A percentile compares a stretch with the other conserved stretches of the same genome.
phyloP scores from a whole-genome alignment of 257 asterid species.

The Plantago ovata region DNA sequence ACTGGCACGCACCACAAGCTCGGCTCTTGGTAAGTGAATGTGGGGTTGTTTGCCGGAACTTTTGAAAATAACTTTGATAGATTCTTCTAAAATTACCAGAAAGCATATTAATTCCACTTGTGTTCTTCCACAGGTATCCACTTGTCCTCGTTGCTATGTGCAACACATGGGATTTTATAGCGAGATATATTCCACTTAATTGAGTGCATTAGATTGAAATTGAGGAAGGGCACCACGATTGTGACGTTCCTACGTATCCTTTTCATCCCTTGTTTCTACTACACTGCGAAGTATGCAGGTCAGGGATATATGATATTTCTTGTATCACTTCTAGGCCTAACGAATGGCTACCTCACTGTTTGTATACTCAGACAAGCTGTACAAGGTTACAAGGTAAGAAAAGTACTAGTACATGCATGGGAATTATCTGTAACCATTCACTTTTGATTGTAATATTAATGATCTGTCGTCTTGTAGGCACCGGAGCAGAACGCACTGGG shows the following conservation, averaged over 20 bases:
- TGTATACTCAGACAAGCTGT: conserved; percentile 70
- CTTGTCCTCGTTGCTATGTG: conserved; percentile 68
- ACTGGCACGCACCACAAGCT: conserved; percentile 66
- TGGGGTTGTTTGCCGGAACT: background rate
- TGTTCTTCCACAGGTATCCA: conserved; percentile 44
- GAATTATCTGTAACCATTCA: background rate
- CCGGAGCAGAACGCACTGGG: conserved; percentile 96
- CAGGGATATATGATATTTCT: conserved; percentile 82
- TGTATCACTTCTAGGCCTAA: conserved; percentile 58
- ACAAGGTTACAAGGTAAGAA: conserved; percentile 62
- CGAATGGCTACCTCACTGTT: conserved; percentile 80
- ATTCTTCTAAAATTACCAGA: no score
- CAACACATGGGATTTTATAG: conserved; percentile 66
- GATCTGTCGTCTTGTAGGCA: conserved; percentile 41
- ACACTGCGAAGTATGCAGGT: conserved; percentile 76
- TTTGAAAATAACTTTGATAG: no score
- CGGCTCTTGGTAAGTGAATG: conserved; percentile 64
- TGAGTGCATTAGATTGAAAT: conserved; percentile 37
- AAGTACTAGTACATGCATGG: no score
- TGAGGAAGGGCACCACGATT: conserved; percentile 51
- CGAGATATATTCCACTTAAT: conserved; percentile 64
- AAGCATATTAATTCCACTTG: no score
- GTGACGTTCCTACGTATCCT: conserved; percentile 49
- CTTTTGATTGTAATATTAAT: background rate
- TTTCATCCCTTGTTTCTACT: conserved; percentile 73